Conservation (phyloP, 106 monocot genomes). For the Posidonia australis region DNA sequence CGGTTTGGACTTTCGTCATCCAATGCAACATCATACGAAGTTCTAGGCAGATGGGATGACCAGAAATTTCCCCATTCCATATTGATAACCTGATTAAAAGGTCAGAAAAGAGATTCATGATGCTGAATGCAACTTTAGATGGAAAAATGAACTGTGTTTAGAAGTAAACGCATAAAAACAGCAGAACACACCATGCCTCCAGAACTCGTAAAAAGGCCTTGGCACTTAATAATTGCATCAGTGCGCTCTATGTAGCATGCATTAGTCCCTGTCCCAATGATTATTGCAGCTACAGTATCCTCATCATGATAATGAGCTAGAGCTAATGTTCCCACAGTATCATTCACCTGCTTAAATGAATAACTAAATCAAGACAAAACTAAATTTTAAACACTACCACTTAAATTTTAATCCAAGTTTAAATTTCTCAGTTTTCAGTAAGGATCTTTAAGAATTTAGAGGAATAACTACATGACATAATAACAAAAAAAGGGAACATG, state of each 20-base stretch:
- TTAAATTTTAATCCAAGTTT: neutral
- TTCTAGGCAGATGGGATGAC: conserved; percentile 92
- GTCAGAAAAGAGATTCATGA: neutral
- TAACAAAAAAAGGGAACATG: too few species aligned
- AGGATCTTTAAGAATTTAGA: too few species aligned
- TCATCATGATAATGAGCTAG: conserved; percentile 75
- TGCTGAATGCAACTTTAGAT: neutral
- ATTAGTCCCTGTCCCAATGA: conserved; percentile 76
- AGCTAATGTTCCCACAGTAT: conserved; percentile 83
- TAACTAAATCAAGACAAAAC: neutral
- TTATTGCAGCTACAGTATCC: conserved; percentile 76
- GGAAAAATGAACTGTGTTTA: neutral
- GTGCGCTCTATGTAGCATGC: conserved; percentile 76
- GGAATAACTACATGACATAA: too few species aligned
- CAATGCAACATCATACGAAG: conserved; percentile 69
- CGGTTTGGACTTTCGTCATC: conserved; percentile 80
- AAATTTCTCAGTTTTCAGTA: too few species aligned
- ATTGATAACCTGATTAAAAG: conserved; percentile 68
- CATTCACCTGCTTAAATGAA: conserved; percentile 56
- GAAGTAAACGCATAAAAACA: neutral
- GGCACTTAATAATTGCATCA: conserved; percentile 83
- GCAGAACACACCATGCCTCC: conserved; percentile 56
- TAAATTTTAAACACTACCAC: neutral
- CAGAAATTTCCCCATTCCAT: conserved; percentile 99
- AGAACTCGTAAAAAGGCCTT: conserved; percentile 77